Evolutionary conservation across 106 monocot species (phyloP).

Genomic region (Agapanthus africanus): DNA sequence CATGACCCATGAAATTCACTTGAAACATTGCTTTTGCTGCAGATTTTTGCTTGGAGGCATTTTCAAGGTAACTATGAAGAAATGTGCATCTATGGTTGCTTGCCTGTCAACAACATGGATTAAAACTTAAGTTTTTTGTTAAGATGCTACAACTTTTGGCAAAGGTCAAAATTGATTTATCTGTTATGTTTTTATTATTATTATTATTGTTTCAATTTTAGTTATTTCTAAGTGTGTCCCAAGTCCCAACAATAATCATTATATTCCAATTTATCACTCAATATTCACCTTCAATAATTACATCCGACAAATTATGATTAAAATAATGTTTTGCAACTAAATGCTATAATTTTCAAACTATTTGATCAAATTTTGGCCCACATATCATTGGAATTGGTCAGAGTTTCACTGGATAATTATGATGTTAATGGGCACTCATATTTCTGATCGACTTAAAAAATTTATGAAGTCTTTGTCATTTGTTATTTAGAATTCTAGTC

Average conservation of each 20-base stretch:
- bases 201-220: not conserved
- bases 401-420: not conserved
- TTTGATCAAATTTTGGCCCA: not conserved
- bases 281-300: not conserved
- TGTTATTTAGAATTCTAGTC: not conserved
- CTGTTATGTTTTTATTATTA: not conserved
- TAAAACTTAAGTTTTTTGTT: not conserved
- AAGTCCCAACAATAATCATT: not conserved
- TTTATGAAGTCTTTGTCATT: too few species aligned
- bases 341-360: not conserved
- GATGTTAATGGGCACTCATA: too few species aligned
- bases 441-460: too few species aligned
- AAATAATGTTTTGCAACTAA: not conserved
- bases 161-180: too few species aligned
- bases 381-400: not conserved
- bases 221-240: too few species aligned
- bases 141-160: not conserved
- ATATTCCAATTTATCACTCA: not conserved
- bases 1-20: not conserved
- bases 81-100: not conserved
- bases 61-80: constrained; percentile 72
- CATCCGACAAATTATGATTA: not conserved
- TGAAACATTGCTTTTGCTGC: constrained; percentile 19
- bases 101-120: not conserved
- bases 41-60: constrained; percentile 96